Base-by-base conservation (phyloP, 164 flowering plant genomes). In the Tetracentron sinense region DNA sequence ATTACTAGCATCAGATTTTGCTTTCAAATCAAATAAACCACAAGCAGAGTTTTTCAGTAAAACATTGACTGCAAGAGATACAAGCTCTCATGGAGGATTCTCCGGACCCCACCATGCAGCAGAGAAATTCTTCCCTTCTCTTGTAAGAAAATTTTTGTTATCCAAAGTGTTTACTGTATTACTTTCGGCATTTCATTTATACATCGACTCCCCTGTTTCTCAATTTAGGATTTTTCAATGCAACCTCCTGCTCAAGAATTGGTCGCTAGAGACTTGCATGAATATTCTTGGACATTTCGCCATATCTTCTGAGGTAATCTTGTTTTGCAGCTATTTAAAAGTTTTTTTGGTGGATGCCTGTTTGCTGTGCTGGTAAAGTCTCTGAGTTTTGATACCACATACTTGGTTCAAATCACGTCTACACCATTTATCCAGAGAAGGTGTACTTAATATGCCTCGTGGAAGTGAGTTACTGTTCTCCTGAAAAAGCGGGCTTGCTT, bases 21-120 rank as follows among this genome's bases (percentile, higher is more conserved):
- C 93, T 8, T 82, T 88, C 55, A 94, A 87, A 71, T 62, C 77
- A 46, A 75, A 80, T 70, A 91, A 83, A 69, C 89, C 93, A 8
- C 97, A 81, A 66, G 78, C 96, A 4, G 99, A 95, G 20, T 95
- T 95, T 60, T 95, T 95, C 79, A 92, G 99, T 62, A 95, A 95
- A 72, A 91, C 96, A 49, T 67, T 94, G 71, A 94, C 99, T 16
- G 97, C 99, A 26, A 94, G 98, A 82, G 99, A 95, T 65, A 92
- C 97, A 7, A 95, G 99, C 72, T 92, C 99, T 51, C 99, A 95
- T 82, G 99, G 99, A 44, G 99, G 99, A 25, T 95, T 95, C 71
- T 95, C 99, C 38, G 99, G 92, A 30, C 99, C 97, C 2, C 99
- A 97, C n/a, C 97, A 96, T 58, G 90, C 97, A 62, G 99, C 99